Conservation (phyloP, 306 rosid genomes). For the Mimosa bimucronata region DNA sequence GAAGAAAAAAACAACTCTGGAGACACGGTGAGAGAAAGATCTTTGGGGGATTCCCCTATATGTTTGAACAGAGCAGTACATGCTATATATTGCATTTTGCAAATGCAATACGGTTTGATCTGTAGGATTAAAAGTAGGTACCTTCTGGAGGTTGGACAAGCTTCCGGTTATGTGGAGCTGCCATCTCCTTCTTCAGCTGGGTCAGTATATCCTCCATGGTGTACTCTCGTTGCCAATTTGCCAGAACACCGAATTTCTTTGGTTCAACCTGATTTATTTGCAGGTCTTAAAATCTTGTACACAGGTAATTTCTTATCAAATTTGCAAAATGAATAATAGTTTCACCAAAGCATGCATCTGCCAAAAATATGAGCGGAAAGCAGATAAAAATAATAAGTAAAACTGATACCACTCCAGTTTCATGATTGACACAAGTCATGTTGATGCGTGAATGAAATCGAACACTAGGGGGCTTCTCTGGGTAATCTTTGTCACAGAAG, state of each 20-base stretch:
- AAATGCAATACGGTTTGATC: slow-evolving; percentile 60
- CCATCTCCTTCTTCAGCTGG: slow-evolving; percentile 99
- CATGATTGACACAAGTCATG: slow-evolving; percentile 98
- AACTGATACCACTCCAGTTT: slow-evolving; percentile 93
- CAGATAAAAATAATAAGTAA: slow-evolving; percentile 16
- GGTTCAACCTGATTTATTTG: slow-evolving; percentile 79
- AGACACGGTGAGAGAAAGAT: slow-evolving; percentile 55
- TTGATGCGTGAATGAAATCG: slow-evolving; percentile 98
- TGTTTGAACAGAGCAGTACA: slow-evolving; percentile 77
- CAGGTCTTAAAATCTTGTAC: slow-evolving; percentile 22
- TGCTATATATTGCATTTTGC: slow-evolving; percentile 70
- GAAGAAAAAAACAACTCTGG: slow-evolving; percentile 52
- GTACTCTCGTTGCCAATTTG: slow-evolving; percentile 98
- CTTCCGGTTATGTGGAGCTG: slow-evolving; percentile 92
- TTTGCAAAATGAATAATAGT: not conserved
- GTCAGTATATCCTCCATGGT: slow-evolving; percentile 98
- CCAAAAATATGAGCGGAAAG: slow-evolving; percentile 21
- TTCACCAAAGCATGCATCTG: slow-evolving; percentile 7
- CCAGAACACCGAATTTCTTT: slow-evolving; percentile 90
- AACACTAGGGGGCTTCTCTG: slow-evolving; percentile 97
- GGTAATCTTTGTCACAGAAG: slow-evolving; percentile 98
- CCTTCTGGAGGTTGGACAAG: slow-evolving; percentile 99
- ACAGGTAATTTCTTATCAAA: not conserved
- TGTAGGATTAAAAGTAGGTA: slow-evolving; percentile 77
- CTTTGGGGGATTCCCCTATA: slow-evolving; percentile 57